Percentiles rank a stretch among this genome's conserved stretches.
phyloP scores from a whole-genome alignment of 345 rosid genomes.

The Odontarrhena argentea region DNA sequence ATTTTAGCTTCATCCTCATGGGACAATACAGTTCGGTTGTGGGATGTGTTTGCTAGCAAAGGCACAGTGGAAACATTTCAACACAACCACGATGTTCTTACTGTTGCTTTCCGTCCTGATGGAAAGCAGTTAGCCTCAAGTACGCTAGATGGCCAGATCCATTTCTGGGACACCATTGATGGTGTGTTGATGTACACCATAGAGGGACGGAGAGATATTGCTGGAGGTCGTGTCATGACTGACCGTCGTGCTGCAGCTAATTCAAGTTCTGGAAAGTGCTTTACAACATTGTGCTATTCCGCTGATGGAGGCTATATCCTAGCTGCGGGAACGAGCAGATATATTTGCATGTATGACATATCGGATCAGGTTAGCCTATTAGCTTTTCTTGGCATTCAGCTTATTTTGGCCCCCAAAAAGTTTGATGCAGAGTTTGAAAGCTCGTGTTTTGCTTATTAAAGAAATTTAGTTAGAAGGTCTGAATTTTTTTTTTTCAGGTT shows the following conservation, averaged over 20 bases:
- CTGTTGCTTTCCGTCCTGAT: constrained; percentile 90
- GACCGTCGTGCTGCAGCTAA: constrained; percentile 94
- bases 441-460: constrained; percentile 15
- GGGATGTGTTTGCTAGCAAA: constrained; percentile 96
- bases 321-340: constrained; percentile 97
- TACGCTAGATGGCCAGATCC: constrained; percentile 92
- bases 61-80: constrained; percentile 83
- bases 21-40: constrained; percentile 89
- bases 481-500: constrained; percentile 51
- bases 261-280: constrained; percentile 94
- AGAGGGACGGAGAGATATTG: constrained; percentile 95
- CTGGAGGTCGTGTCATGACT: constrained; percentile 91
- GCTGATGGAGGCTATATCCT: constrained; percentile 95
- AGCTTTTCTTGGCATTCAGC: not conserved
- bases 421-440: constrained; percentile 22
- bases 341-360: constrained; percentile 93
- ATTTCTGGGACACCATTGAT: constrained; percentile 95
- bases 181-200: constrained; percentile 87
- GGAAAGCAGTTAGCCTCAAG: constrained; percentile 90
- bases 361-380: constrained; percentile 78
- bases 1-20: constrained; percentile 91
- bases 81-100: constrained; percentile 91
- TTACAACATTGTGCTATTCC: constrained; percentile 83
- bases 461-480: constrained; percentile 18
- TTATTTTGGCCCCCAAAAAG: not conserved